Evolutionary conservation across 176 grass and related monocot genomes (phyloP).

Genomic region (Carex pumila): DNA sequence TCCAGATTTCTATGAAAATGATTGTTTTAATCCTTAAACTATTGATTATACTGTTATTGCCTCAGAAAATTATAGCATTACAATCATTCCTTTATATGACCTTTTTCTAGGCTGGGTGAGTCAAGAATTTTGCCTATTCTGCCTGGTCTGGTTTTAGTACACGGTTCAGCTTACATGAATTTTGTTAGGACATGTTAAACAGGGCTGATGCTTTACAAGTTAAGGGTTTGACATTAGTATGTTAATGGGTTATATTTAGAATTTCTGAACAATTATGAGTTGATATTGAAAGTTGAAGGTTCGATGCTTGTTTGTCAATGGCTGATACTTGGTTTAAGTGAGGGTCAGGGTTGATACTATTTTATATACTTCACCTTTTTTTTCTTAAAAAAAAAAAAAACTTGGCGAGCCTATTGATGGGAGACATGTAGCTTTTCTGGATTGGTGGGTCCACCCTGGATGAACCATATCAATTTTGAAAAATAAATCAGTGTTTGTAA

Average conservation of each 20-base stretch:
- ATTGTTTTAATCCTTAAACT: neutral
- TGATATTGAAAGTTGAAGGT: neutral
- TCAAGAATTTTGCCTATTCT: neutral
- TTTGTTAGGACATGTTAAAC: neutral
- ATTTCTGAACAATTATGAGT: neutral
- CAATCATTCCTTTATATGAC: neutral
- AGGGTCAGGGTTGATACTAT: neutral
- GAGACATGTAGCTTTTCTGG: neutral
- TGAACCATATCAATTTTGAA: neutral
- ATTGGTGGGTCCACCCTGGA: neutral
- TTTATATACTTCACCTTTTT: neutral
- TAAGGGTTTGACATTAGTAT: neutral
- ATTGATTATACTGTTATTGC: neutral
- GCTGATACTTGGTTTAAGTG: neutral
- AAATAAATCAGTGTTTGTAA: neutral
- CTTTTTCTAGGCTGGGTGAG: neutral
- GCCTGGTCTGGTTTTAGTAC: neutral
- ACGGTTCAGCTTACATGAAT: neutral
- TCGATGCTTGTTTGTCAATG: neutral
- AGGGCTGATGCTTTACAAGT: neutral
- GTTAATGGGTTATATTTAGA: neutral
- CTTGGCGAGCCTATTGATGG: neutral
- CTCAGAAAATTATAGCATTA: neutral
- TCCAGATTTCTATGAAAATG: neutral
- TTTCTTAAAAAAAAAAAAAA: neutral